Evolutionary conservation across 1,139 yeast genomes (phyloP).

Genomic region (Nakaseomyces nivariensis): DNA sequence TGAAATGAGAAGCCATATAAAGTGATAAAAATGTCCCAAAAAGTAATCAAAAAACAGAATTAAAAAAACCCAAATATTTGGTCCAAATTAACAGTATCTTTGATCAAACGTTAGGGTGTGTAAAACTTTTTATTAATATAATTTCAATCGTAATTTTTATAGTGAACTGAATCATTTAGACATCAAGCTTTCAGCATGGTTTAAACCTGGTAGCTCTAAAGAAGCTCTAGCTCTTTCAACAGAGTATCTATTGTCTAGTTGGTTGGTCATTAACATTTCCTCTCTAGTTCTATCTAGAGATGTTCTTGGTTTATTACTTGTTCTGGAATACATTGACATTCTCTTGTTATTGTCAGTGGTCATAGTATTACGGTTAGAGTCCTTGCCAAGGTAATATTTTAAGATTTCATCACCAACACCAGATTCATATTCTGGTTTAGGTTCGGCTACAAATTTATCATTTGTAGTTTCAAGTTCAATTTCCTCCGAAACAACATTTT

Average conservation of each 20-base stretch:
- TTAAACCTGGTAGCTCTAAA: constrained; percentile 33
- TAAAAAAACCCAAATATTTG: neutral
- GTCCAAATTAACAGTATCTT: neutral
- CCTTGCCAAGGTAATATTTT: constrained; percentile 13
- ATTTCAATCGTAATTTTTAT: too few species aligned
- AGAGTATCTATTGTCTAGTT: constrained; percentile 30
- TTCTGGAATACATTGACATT: neutral
- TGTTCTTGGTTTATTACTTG: constrained; percentile 14
- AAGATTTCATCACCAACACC: constrained; percentile 30
- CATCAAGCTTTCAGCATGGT: constrained; percentile 28
- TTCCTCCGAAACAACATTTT: constrained; percentile 21
- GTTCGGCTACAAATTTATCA: constrained; percentile 13
- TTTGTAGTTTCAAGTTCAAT: constrained; percentile 19
- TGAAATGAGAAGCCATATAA: neutral
- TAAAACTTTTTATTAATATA: too few species aligned
- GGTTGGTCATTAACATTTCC: constrained; percentile 29
- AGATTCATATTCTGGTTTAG: constrained; percentile 29
- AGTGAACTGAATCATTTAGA: neutral
- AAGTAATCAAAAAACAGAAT: neutral
- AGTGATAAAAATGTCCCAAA: neutral
- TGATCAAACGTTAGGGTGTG: neutral
- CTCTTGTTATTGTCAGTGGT: neutral
- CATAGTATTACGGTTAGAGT: neutral
- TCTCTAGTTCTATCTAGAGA: constrained; percentile 32
- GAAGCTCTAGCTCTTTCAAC: constrained; percentile 33